These are phyloP conservation scores for Rhododendron ferrugineum DNA, from an alignment of 148 eudicot species.

Conservation along the genomic window DNA sequence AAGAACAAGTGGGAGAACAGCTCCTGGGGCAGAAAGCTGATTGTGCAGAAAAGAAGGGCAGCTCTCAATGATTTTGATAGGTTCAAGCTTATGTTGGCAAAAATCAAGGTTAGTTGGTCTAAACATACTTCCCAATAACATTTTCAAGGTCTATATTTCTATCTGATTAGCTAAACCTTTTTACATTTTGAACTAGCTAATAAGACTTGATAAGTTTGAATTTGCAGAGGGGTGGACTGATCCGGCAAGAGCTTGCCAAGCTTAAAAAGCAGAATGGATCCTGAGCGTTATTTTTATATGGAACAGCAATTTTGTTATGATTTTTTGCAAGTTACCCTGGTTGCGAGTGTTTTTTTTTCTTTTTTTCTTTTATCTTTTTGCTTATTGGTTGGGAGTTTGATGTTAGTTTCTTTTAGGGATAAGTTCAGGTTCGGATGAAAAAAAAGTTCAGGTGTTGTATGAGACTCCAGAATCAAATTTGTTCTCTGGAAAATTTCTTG, in stretches of 20 bases:
- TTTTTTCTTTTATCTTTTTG: not conserved
- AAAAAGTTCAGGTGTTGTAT: not conserved
- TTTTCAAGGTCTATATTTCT: too few species aligned
- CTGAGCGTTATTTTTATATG: slow-evolving; percentile 1
- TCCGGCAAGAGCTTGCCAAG: slow-evolving; percentile 43
- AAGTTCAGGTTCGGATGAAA: too few species aligned
- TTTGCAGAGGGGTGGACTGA: too few species aligned
- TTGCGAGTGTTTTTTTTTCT: not conserved
- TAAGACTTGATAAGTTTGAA: too few species aligned
- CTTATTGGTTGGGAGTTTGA: not conserved
- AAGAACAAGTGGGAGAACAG: slow-evolving; percentile 57
- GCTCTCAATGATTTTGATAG: slow-evolving; percentile 52
- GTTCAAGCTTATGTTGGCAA: slow-evolving; percentile 55
- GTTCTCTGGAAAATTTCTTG: not conserved
- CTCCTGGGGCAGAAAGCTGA: slow-evolving; percentile 57
- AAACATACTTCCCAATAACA: too few species aligned
- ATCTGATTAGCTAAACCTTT: not conserved
- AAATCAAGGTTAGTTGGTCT: slow-evolving; percentile 36
- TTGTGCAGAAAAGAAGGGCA: slow-evolving; percentile 53
- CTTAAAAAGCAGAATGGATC: slow-evolving; percentile 45
- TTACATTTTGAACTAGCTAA: not conserved
- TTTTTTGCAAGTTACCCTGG: not conserved
- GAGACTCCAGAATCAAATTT: not conserved
- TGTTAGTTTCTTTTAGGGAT: not conserved
- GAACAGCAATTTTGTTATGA: not conserved